These are phyloP conservation scores for Baorangia bicolor DNA, from an alignment of 768 basidiomycete species.

Conservation along the genomic window DNA sequence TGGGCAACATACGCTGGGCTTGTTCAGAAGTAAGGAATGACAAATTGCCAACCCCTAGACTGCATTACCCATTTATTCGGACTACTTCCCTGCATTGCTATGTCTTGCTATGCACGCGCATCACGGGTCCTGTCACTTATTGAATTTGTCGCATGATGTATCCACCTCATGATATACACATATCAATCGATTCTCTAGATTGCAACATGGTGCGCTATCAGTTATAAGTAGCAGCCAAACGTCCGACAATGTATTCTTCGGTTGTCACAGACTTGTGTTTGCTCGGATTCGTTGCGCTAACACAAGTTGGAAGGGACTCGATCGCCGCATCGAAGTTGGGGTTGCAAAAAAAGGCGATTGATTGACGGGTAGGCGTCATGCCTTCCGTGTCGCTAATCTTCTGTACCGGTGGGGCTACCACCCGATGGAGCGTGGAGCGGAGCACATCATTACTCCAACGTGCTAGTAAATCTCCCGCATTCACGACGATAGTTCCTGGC, in stretches of 20 bases:
- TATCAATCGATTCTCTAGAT: slow-evolving; percentile 10
- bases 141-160: slow-evolving; percentile 17
- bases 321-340: slow-evolving; percentile 71
- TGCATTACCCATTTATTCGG: slow-evolving; percentile 18
- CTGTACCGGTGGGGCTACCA: slow-evolving; percentile 66
- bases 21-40: slow-evolving; percentile 62
- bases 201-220: slow-evolving; percentile 25
- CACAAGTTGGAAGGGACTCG: slow-evolving; percentile 66
- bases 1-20: slow-evolving; percentile 74
- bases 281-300: slow-evolving; percentile 41
- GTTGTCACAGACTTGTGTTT: slow-evolving; percentile 75
- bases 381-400: slow-evolving; percentile 47
- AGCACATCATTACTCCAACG: slow-evolving; percentile 84
- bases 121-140: slow-evolving; percentile 19
- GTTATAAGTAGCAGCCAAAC: slow-evolving; percentile 58
- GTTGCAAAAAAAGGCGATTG: slow-evolving; percentile 87
- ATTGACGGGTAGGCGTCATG: slow-evolving; percentile 68
- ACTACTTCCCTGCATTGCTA: slow-evolving; percentile 15
- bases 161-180: slow-evolving; percentile 15
- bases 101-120: slow-evolving; percentile 16
- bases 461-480: slow-evolving; percentile 76
- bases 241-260: slow-evolving; percentile 74
- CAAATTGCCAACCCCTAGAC: slow-evolving; percentile 6
- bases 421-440: slow-evolving; percentile 78
- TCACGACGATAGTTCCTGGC: slow-evolving; percentile 81